Evolutionary conservation across 2,329 filamentous ascomycete genomes (phyloP), one percentile per base, ranked within the genome.

Genomic region (Talaromyces verruculosus): DNA sequence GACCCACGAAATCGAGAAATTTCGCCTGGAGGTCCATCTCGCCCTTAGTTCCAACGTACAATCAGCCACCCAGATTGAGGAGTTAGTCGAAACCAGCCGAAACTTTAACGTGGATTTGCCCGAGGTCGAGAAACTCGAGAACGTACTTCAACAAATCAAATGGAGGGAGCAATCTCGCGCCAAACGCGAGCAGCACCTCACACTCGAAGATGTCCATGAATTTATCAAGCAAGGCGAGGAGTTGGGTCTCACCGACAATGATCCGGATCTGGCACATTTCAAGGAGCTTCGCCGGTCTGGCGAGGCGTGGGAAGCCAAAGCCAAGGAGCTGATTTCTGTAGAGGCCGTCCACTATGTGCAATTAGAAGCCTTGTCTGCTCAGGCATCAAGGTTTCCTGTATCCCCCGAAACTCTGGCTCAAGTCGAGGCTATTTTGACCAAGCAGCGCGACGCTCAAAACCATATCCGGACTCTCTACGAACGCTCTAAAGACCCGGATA

Each of bases 311-410:
- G 95, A 98, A 80, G 84, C 87, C 58, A 98, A 97, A 78, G 94
- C 93, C 1, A 91, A 91, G 72, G 94, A 99, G 76, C 84, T 99
- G 63, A 96, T 98, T 80, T 86, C 88, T n/a, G 93, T 93, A 8
- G 94, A 98, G 73, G 85, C 90, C 49, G 90, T 98, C 11, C 93
- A 98, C 78, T 98, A 96, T 73, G 91, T 93, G 63, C 95, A 99
- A 75, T 86, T 99, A 0, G 95, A 98, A 77, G 92, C 94, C 0
- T 83, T 99, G 5, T 96, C 93, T 1, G 87, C 88, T 60, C 94
- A 98, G 79, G 93, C 93, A 0, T 83, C 88, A 39, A 85, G 85
- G 5, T 83, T 97, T 19, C 94, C 95, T 0, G 93, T 98, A 22
- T 91, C 91, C 1, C 82, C 88, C 3, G 90, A 93, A 39, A 98